Evolutionary conservation across 495 filamentous ascomycete species (phyloP).

Genomic region (Hyphodiscus hymeniophilus): DNA sequence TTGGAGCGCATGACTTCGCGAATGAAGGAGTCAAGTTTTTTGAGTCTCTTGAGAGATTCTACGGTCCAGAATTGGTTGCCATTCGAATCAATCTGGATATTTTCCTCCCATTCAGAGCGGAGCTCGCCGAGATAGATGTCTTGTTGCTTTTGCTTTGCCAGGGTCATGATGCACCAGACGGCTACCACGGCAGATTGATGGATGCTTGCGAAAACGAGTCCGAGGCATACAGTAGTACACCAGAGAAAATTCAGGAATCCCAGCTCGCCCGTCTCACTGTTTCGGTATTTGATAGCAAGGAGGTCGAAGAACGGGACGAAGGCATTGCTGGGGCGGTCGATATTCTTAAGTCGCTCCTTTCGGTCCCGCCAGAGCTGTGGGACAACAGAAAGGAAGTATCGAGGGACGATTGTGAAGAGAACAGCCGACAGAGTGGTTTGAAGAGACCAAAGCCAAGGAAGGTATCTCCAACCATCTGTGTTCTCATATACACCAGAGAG

Average conservation of each 20-base stretch:
- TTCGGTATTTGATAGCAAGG: neutral
- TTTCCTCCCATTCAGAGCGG: neutral
- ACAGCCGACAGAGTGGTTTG: neutral
- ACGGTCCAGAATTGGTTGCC: neutral
- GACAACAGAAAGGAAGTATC: neutral
- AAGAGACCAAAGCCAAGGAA: neutral
- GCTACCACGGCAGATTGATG: neutral
- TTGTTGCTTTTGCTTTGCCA: neutral
- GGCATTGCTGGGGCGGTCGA: neutral
- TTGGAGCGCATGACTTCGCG: neutral
- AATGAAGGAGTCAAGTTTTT: neutral
- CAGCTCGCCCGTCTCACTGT: neutral
- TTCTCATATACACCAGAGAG: neutral
- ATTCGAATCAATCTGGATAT: no score
- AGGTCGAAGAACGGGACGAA: neutral
- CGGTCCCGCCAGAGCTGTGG: neutral
- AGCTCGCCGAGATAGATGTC: neutral
- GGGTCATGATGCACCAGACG: neutral
- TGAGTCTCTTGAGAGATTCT: neutral
- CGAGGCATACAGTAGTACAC: neutral
- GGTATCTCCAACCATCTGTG: neutral
- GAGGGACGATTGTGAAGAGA: neutral
- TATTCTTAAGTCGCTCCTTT: neutral
- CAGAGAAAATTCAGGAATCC: neutral
- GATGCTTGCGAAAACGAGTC: neutral